A percentile compares a stretch with the other conserved stretches of the same genome.
These are phyloP conservation scores for Xanthoconium stramineum DNA, from an alignment of 768 basidiomycete species.

Conservation along the genomic window DNA sequence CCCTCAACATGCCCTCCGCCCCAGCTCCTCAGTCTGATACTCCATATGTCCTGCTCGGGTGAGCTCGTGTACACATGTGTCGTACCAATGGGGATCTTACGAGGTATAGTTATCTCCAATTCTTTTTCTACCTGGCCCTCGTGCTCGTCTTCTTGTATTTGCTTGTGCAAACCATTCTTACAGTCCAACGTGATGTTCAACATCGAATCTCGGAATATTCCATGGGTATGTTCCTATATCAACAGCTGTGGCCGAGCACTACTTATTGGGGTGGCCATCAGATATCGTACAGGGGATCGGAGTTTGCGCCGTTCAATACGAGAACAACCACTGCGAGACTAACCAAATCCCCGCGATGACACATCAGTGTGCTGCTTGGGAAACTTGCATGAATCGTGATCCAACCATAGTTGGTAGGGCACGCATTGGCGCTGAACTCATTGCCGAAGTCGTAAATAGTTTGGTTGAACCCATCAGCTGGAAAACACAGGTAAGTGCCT, in stretches of 20 bases:
- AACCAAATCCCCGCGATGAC: constrained; percentile 86
- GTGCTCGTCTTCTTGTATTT: constrained; percentile 83
- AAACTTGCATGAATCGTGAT: constrained; percentile 93
- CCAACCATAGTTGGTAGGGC: constrained; percentile 86
- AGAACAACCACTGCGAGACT: constrained; percentile 74
- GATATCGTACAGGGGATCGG: constrained; percentile 93
- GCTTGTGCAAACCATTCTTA: constrained; percentile 80
- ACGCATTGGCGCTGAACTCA: constrained; percentile 87
- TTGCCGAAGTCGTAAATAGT: constrained; percentile 93
- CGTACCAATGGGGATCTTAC: constrained; percentile 17
- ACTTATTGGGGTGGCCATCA: constrained; percentile 30
- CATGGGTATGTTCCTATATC: constrained; percentile 52
- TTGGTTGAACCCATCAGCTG: constrained; percentile 98
- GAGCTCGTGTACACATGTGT: constrained; percentile 23
- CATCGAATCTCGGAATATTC: constrained; percentile 86
- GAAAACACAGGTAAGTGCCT: constrained; percentile 81
- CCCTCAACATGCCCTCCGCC: constrained; percentile 72
- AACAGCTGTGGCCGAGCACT: constrained; percentile 12
- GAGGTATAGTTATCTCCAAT: constrained; percentile 75
- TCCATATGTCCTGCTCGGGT: constrained; percentile 88
- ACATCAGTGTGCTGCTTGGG: constrained; percentile 84
- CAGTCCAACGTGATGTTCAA: constrained; percentile 87
- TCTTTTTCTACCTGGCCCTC: constrained; percentile 88
- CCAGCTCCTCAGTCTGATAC: constrained; percentile 54
- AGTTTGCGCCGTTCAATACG: constrained; percentile 76